These are phyloP conservation scores for Lantana camara DNA, from an alignment of 257 asterid species.

Conservation along the genomic window DNA sequence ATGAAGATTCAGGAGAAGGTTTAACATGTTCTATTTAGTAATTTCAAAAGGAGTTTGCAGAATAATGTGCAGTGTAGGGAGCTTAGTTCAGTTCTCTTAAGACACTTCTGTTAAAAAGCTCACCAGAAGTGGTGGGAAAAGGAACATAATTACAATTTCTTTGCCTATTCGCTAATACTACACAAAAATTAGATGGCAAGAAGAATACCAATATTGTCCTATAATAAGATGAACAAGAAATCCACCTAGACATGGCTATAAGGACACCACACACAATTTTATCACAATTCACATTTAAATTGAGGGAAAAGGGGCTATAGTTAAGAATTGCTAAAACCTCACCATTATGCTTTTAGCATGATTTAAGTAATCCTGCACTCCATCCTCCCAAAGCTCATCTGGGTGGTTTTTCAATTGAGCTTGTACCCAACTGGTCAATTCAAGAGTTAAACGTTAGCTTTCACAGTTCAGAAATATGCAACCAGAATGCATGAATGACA, in stretches of 20 bases:
- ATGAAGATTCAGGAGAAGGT: neutral
- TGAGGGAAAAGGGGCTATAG: conserved; percentile 17
- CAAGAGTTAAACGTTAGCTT: conserved; percentile 20
- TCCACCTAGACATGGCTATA: neutral
- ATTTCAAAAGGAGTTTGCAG: neutral
- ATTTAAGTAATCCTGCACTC: conserved; percentile 79
- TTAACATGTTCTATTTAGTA: neutral
- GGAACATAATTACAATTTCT: neutral
- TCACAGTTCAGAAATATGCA: conserved; percentile 6
- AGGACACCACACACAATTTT: neutral
- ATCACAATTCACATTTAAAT: neutral
- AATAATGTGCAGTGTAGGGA: too few relatives aligned
- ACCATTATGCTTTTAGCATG: conserved; percentile 86
- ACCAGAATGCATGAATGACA: conserved; percentile 4
- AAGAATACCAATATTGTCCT: neutral
- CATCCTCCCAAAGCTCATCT: conserved; percentile 99
- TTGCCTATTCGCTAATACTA: neutral
- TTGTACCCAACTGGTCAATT: conserved; percentile 85
- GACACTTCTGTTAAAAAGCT: neutral
- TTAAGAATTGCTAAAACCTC: conserved; percentile 25
- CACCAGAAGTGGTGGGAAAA: neutral
- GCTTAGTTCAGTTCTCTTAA: neutral
- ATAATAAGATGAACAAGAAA: conserved; percentile 10
- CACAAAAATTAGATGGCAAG: neutral
- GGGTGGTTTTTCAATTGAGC: conserved; percentile 81